Evolutionary conservation across 129 eudicot genomes (phyloP).

Genomic region (Chrysanthemum lavandulifolium): DNA sequence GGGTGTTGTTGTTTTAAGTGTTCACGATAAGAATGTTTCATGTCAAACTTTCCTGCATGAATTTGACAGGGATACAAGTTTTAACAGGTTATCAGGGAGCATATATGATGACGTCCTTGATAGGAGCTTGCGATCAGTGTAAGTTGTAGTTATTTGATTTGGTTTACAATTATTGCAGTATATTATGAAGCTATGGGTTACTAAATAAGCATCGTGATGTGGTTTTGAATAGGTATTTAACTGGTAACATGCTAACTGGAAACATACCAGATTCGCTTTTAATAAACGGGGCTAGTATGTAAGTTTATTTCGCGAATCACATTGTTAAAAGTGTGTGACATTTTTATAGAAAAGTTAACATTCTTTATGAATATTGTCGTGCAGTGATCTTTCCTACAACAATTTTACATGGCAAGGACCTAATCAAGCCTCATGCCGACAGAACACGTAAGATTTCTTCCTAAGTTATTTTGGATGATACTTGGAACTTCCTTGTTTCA

Average conservation of each 20-base stretch:
- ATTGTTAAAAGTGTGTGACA: constrained; percentile 1
- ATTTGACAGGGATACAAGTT: constrained; percentile 69
- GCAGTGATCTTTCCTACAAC: constrained; percentile 91
- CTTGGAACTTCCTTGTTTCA: not conserved
- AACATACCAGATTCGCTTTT: constrained; percentile 60
- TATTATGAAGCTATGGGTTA: not conserved
- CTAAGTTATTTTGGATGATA: constrained; percentile 3
- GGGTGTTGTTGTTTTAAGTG: not conserved
- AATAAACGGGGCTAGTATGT: constrained; percentile 74
- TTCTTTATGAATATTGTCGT: constrained; percentile 14
- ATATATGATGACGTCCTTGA: constrained; percentile 54
- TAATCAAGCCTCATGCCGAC: constrained; percentile 55
- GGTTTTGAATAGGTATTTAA: constrained; percentile 54
- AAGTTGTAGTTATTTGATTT: constrained; percentile 22
- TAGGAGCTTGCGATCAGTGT: constrained; percentile 64
- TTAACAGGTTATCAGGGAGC: constrained; percentile 63
- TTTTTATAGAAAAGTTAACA: constrained; percentile 5
- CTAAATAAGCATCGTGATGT: constrained; percentile 6
- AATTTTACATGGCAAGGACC: constrained; percentile 83
- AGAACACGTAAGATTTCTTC: constrained; percentile 47
- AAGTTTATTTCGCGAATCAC: constrained; percentile 29
- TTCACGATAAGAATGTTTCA: not conserved
- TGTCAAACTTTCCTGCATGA: constrained; percentile 8
- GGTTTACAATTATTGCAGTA: not conserved
- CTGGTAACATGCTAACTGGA: constrained; percentile 75